Percentiles rank a stretch among this genome's conserved stretches.
Evolutionary conservation across 345 rosid genomes (phyloP).

Genomic region (Boechera stricta): DNA sequence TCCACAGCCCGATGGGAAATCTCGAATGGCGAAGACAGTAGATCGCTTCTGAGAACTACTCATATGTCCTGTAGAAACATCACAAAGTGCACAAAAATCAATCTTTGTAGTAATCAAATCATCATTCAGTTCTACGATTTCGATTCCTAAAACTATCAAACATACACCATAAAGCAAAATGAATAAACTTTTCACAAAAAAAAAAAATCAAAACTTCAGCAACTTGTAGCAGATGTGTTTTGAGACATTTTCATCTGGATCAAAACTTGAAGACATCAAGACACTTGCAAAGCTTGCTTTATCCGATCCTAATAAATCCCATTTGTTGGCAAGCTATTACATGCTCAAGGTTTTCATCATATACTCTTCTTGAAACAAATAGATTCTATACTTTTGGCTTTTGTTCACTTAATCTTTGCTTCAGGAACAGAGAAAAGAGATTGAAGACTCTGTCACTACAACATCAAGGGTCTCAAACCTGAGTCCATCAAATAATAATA

Average conservation of each 20-base stretch:
- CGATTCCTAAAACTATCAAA: background rate
- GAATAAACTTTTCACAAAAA: background rate
- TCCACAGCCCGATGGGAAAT: no score
- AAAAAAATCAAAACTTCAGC: background rate
- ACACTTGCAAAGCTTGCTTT: conserved; percentile 65
- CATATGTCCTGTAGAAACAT: no score
- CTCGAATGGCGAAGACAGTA: no score
- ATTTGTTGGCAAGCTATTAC: conserved; percentile 66
- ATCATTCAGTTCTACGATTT: background rate
- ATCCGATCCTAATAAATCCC: conserved; percentile 58
- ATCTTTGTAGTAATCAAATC: background rate
- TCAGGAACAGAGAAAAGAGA: conserved; percentile 56
- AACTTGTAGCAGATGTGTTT: no score
- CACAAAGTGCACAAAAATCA: no score
- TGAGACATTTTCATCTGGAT: conserved; percentile 45
- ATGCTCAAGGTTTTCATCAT: conserved; percentile 62
- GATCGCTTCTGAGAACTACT: no score
- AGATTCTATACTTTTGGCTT: conserved; percentile 20
- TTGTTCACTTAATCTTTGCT: conserved; percentile 34
- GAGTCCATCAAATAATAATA: conserved; percentile 42
- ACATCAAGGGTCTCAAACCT: conserved; percentile 47
- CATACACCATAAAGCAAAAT: background rate
- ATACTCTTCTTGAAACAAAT: conserved; percentile 1
- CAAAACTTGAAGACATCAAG: conserved; percentile 65
- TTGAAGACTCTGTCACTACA: conserved; percentile 47